Conservation (phyloP, 164 flowering plant species). For the Magnolia kwangsiensis region DNA sequence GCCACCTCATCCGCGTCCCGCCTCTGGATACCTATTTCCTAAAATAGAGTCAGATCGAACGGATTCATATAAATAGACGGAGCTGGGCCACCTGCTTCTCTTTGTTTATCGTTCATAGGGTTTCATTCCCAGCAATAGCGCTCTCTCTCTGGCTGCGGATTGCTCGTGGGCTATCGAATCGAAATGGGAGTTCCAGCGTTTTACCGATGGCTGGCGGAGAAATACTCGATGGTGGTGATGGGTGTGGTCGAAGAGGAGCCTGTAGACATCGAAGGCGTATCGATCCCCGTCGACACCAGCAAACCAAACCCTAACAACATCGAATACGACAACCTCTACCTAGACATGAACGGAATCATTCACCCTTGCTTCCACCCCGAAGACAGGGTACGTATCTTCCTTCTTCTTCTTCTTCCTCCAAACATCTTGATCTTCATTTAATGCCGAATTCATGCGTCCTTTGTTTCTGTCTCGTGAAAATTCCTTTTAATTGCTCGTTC, state of each 20-base stretch:
- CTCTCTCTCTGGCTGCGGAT: not conserved
- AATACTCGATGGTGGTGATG: constrained; percentile 72
- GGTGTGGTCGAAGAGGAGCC: constrained; percentile 84
- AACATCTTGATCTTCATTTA: no score
- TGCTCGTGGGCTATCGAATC: not conserved
- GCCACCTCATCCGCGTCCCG: no score
- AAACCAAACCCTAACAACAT: constrained; percentile 79
- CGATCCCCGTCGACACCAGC: constrained; percentile 80
- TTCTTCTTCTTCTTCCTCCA: not conserved
- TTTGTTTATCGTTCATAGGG: not conserved
- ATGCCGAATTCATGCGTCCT: no score
- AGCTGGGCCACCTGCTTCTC: not conserved
- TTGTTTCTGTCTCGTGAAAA: no score
- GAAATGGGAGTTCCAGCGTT: constrained; percentile 95
- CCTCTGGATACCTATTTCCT: no score
- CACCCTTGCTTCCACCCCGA: constrained; percentile 98
- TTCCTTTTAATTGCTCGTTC: no score
- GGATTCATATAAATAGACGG: not conserved
- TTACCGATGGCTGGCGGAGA: constrained; percentile 92
- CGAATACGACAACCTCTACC: constrained; percentile 84
- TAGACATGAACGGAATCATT: constrained; percentile 94
- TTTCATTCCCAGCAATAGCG: not conserved
- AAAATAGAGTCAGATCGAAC: no score
- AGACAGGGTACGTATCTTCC: constrained; percentile 53
- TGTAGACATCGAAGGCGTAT: constrained; percentile 62